Conservation (phyloP, 2,329 filamentous ascomycete genomes). For the Amesomyces nigricolor region DNA sequence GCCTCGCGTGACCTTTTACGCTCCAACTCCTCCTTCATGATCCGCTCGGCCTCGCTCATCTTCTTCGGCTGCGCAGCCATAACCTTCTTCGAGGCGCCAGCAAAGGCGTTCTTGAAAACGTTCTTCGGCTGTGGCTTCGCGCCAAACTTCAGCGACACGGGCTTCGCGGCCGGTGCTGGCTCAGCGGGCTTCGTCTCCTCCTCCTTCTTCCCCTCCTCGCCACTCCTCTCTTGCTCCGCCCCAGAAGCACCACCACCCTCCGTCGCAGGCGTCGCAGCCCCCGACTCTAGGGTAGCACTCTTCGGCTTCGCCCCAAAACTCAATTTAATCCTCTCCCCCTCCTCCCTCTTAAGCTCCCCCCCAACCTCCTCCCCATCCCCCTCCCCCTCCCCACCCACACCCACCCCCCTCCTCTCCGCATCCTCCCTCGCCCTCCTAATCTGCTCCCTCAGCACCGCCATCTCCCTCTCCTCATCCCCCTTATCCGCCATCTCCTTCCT, state of each 20-base stretch:
- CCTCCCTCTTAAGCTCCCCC: constrained; percentile 51
- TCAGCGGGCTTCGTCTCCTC: constrained; percentile 14
- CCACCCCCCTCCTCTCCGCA: constrained; percentile 40
- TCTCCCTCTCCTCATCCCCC: constrained; percentile 85
- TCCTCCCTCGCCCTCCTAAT: constrained; percentile 67
- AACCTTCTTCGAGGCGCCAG: constrained; percentile 55
- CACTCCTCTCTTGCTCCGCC: not conserved
- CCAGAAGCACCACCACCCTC: not conserved
- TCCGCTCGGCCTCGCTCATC: constrained; percentile 81
- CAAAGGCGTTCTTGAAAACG: constrained; percentile 74
- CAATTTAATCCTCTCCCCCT: constrained; percentile 71
- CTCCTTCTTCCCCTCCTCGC: constrained; percentile 15
- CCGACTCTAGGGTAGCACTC: constrained; percentile 9
- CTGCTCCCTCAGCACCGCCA: constrained; percentile 76
- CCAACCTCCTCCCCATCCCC: constrained; percentile 35
- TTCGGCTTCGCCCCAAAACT: constrained; percentile 52
- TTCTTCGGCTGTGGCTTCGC: constrained; percentile 65
- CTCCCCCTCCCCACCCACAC: constrained; percentile 29
- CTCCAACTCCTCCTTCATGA: constrained; percentile 82
- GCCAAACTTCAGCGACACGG: constrained; percentile 60
- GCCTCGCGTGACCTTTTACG: constrained; percentile 55
- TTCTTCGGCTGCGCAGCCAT: constrained; percentile 64
- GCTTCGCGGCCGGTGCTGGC: constrained; percentile 28
- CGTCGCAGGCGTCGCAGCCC: constrained; percentile 1
- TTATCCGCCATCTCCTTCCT: constrained; percentile 83